Percentiles rank a stretch among this genome's conserved stretches.
phyloP scores from a whole-genome alignment of 1,284 basidiomycete species.

The Mycosarcoma maydis region DNA sequence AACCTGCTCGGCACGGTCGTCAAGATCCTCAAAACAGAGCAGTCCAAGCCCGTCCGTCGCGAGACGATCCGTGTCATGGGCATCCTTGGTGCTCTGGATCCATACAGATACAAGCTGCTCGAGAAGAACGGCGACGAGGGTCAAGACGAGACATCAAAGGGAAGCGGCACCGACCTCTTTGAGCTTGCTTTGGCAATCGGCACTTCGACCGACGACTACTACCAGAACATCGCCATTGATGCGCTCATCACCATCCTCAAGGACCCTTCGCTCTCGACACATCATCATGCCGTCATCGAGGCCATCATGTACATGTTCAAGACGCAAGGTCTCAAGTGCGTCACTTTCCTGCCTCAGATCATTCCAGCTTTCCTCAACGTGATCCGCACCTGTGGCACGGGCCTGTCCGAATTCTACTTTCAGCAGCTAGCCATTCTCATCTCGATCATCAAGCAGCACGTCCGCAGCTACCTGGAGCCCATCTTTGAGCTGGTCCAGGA shows the following conservation, averaged over 20 bases:
- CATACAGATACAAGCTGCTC: constrained; percentile 85
- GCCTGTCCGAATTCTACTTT: constrained; percentile 91
- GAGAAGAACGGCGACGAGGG: constrained; percentile 81
- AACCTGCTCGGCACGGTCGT: constrained; percentile 87
- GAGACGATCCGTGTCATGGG: constrained; percentile 94
- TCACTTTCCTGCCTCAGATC: constrained; percentile 93
- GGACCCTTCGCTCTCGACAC: constrained; percentile 68
- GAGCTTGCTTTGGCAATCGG: constrained; percentile 71
- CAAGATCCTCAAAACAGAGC: constrained; percentile 86
- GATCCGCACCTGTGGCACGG: constrained; percentile 78
- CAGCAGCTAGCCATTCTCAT: constrained; percentile 96
- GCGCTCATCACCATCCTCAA: constrained; percentile 87
- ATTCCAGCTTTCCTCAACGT: constrained; percentile 94
- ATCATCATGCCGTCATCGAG: constrained; percentile 89
- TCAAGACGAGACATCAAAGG: constrained; percentile 69
- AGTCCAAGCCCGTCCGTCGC: constrained; percentile 75
- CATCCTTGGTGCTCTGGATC: constrained; percentile 96
- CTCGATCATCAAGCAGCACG: constrained; percentile 96
- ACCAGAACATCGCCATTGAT: constrained; percentile 94
- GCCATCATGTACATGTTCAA: constrained; percentile 99
- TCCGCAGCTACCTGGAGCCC: constrained; percentile 75
- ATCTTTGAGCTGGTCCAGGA: constrained; percentile 66
- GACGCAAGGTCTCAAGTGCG: constrained; percentile 95
- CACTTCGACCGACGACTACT: constrained; percentile 82
- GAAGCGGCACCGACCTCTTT: constrained; percentile 72